phyloP scores from a whole-genome alignment of 345 rosid species.

The Melastoma malabathricum region DNA sequence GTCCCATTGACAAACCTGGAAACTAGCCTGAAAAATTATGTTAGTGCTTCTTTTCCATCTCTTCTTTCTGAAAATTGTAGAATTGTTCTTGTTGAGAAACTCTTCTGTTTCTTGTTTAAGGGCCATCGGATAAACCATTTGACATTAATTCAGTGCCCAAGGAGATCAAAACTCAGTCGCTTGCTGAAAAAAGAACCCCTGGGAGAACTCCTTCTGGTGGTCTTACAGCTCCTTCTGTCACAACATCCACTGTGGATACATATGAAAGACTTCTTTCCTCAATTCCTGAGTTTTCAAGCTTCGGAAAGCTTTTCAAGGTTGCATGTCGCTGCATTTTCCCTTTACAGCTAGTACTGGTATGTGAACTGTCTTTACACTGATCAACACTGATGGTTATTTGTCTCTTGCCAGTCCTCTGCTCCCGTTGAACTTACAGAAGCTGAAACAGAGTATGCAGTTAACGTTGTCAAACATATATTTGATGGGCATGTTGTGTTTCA shows the following conservation, averaged over 20 bases:
- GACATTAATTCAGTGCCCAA: constrained; percentile 72
- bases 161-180: constrained; percentile 80
- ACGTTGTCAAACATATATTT: constrained; percentile 83
- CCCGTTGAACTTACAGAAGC: constrained; percentile 96
- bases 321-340: neutral
- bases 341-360: neutral
- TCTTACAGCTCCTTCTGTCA: constrained; percentile 63
- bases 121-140: constrained; percentile 70
- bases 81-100: constrained; percentile 6
- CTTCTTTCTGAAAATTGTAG: constrained; percentile 4
- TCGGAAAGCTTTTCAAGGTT: constrained; percentile 94
- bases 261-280: constrained; percentile 77
- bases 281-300: constrained; percentile 63
- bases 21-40: constrained; percentile 81
- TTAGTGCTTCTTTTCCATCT: constrained; percentile 23
- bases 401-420: constrained; percentile 52
- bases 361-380: too few relatives aligned
- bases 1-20: constrained; percentile 79
- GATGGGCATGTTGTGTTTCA: constrained; percentile 84
- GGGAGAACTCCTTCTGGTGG: constrained; percentile 85
- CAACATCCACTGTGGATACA: constrained; percentile 61
- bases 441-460: constrained; percentile 92
- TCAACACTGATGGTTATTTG: too few relatives aligned
- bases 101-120: constrained; percentile 28
- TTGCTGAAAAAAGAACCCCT: constrained; percentile 82